Base-by-base conservation (phyloP, 345 rosid genomes). In the Arabidopsis suecica region DNA sequence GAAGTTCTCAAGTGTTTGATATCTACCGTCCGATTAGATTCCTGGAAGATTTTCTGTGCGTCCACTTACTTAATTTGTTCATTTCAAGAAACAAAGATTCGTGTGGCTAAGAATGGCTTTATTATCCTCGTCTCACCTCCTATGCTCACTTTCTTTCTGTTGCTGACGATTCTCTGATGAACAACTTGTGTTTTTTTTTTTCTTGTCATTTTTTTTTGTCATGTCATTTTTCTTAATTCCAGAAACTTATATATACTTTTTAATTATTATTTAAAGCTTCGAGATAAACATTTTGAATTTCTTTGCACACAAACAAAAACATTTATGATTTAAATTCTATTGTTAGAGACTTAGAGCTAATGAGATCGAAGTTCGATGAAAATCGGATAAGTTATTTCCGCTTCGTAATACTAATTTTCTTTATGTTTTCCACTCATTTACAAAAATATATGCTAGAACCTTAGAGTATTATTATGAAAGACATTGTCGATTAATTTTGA, bases 111-210 rank as follows among this genome's bases (percentile, higher is more conserved):
- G 56, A 40, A 51, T 30, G 44, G 36, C 12, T 72, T 62, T 72
- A 54, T 63, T 54, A 73, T 63, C 77, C 58, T 74, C 40, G 57
- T 22, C 64, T 55, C 71, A 56, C 25, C 25, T 64, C 40, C 11
- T 56, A 36, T 56, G 16, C 66, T 55, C 41, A 25, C 72, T 65
- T 74, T 74, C 72, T 65, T 74, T 74, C 72, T 45, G 65, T 56
- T 74, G 65, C 37, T 65, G 58, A 74, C 65, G 65, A 74, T 74
- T 74, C 78, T 65, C 40, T 44, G 30, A 33, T 73, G 28, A 33
- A 22, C 64, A 62, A 64, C 71, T 55, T 64, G 64, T 8, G 42
- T 55, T 9, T 7, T 5, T 40, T 65, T 33, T 38, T 62, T 62
- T 22, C 33, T 28, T 28, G 30, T 28, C 30, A 22, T 22, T 22